Evolutionary conservation across 345 rosid genomes (phyloP).

Genomic region (Pugionium dolabratum): DNA sequence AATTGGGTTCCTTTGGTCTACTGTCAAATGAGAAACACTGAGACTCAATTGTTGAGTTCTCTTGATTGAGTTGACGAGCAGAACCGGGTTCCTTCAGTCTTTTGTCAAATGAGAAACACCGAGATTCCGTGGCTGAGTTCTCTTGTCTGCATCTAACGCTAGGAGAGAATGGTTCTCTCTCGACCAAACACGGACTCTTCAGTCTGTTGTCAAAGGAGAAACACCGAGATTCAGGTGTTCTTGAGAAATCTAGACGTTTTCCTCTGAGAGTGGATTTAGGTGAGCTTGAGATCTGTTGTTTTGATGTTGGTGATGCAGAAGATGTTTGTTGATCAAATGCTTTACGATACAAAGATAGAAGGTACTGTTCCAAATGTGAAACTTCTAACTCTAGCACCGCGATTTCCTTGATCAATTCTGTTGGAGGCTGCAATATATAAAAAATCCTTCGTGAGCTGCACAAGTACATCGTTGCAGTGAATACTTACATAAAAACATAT

Average conservation of each 20-base stretch:
- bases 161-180: slow-evolving; percentile 40
- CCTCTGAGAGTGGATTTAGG: slow-evolving; percentile 51
- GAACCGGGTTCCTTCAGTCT: slow-evolving; percentile 23
- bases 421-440: slow-evolving; percentile 59
- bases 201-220: slow-evolving; percentile 45
- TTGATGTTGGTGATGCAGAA: slow-evolving; percentile 55
- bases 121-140: slow-evolving; percentile 10
- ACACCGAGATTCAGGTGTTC: slow-evolving; percentile 43
- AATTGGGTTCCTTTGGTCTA: slow-evolving; percentile 18
- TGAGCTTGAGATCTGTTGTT: slow-evolving; percentile 50
- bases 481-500: not conserved
- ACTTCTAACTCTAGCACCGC: slow-evolving; percentile 91
- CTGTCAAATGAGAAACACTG: slow-evolving; percentile 44
- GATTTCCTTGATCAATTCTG: slow-evolving; percentile 82
- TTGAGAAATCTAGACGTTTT: slow-evolving; percentile 48
- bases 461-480: not conserved
- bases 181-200: slow-evolving; percentile 46
- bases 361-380: slow-evolving; percentile 85
- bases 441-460: slow-evolving; percentile 6
- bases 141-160: slow-evolving; percentile 34
- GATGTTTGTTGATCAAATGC: slow-evolving; percentile 81
- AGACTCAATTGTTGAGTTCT: slow-evolving; percentile 41
- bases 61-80: slow-evolving; percentile 34
- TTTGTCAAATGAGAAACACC: slow-evolving; percentile 34
- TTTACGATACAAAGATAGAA: slow-evolving; percentile 79